Base-by-base conservation (phyloP, 352 stramenopile genomes). In the Globisporangium nodosum region DNA sequence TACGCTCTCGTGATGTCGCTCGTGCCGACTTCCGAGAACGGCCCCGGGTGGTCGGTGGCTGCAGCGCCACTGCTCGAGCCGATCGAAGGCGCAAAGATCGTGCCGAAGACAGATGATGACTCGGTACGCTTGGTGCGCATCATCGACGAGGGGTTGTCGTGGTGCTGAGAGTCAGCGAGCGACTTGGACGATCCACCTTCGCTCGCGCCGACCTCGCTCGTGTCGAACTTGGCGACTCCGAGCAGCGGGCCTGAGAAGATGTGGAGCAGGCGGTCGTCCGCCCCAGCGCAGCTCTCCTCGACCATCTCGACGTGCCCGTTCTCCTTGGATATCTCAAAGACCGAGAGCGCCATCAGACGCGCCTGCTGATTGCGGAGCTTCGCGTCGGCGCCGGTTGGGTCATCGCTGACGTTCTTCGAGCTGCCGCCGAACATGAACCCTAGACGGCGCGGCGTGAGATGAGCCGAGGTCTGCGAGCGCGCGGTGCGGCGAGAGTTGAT, bases 341-440 rank as follows among this genome's bases (percentile, higher is more conserved):
- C 54, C 0, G 60, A 35, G 20, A 71, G 73, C 12, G 63, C 68
- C 67, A 61, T 84, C 30, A 78, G 46, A 56, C 75, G 69, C 9
- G 81, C 63, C 16, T 68, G 61, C 16, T 71, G 68, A 39, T 66
- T 78, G 24, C 74, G 74, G 12, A 71, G 61, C 37, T 64, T 67
- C 3, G 65, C 56, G 35, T 86, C 76, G 0, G 55, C 63, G 18
- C 55, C 48, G 30, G 60, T 21, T 7, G 54, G 35, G 8, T 82
- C 74, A 3, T 76, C 71, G 15, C 47, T 47, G n/a, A 66, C 53
- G 2, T 62, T 68, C 56, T 71, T 77, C 21, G 31, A 67, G 43
- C 65, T 85, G 0, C 72, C 70, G 24, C 78, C 78, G 56, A 91
- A 91, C 71, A 85, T 87, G 64, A 91, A 89, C 2, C 79, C 65